Percentiles rank a stretch among this genome's conserved stretches.
Conservation (phyloP, 2,329 filamentous ascomycete species). For the Aspergillus fructus region DNA sequence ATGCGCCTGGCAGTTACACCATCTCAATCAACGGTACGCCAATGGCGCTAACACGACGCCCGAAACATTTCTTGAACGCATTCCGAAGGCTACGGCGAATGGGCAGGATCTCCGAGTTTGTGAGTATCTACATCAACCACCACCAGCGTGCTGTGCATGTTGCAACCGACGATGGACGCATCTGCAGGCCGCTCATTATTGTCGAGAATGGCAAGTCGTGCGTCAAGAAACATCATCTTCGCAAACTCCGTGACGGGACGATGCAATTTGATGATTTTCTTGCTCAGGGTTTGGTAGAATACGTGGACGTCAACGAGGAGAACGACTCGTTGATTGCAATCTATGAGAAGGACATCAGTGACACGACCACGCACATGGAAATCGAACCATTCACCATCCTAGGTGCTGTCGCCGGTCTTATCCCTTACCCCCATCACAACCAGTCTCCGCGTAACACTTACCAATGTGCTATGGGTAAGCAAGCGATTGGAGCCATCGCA, state of each 20-base stretch:
- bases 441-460: constrained; percentile 98
- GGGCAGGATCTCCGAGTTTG: constrained; percentile 91
- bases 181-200: constrained; percentile 93
- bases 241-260: constrained; percentile 76
- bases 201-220: constrained; percentile 84
- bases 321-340: constrained; percentile 93
- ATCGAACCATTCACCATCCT: constrained; percentile 98
- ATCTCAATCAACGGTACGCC: constrained; percentile 96
- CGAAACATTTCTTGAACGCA: constrained; percentile 78
- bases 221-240: constrained; percentile 74
- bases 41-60: constrained; percentile 79
- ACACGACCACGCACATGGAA: constrained; percentile 87
- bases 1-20: constrained; percentile 78
- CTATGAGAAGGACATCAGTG: constrained; percentile 79
- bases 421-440: constrained; percentile 98
- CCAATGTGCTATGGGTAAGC: constrained; percentile 99
- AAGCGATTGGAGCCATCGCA: constrained; percentile 97
- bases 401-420: constrained; percentile 90
- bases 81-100: constrained; percentile 86
- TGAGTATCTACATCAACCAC: constrained; percentile 93
- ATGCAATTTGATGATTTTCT: constrained; percentile 94
- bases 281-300: constrained; percentile 85
- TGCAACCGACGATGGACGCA: constrained; percentile 93
- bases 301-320: constrained; percentile 97
- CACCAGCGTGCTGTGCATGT: constrained; percentile 91